Base-by-base conservation (phyloP, 2,329 filamentous ascomycete genomes). In the Macrophomina phaseolina region DNA sequence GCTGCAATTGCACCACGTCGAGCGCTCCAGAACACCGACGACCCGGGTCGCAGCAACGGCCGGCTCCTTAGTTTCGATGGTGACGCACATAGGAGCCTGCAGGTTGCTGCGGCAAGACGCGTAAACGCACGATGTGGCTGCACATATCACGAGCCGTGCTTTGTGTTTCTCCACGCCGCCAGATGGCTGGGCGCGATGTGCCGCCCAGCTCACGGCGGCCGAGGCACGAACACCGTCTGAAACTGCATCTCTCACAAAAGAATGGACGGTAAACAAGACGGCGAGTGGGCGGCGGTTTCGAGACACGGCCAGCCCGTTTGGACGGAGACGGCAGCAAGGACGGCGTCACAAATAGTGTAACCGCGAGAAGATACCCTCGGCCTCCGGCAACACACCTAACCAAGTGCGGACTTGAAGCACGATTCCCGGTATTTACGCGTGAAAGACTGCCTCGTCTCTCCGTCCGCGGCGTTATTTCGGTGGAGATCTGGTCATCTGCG, bases 41-140 rank as follows among this genome's bases (percentile, higher is more conserved):
- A 38, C 32, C 16, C 16, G 38, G 58, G 42, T 28, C 45, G 58
- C 42, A 48, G 42, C 32, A 49, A 49, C 58, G 45, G 58, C 58
- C 56, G 23, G 30, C 28, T 23, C 23, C 4, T 1, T 23, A n/a
- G 38, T 9, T 34, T 42, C 40, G 14, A 6, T 46, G n/a, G 16
- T 61, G 32, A n/a, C 28, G 42, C 58, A 48, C 58, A 62, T 34
- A 36, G 49, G 42, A 62, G 38, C 34, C 58, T 62, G 58, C 58
- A 62, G 58, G 30, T 30, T 5, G 56, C 56, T 9, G 40, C 45
- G 42, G 58, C 42, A 62, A 40, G 58, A 36, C 58, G 58, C 58
- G 58, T 38, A 36, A 11, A 62, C 58, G 58, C 58, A 62, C 58
- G 45, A 62, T 62, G 58, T 62, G 58, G 58, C 58, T 62, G 58